phyloP scores from a whole-genome alignment of 2,329 filamentous ascomycete genomes.

The Fusarium neocosmosporiellum region DNA sequence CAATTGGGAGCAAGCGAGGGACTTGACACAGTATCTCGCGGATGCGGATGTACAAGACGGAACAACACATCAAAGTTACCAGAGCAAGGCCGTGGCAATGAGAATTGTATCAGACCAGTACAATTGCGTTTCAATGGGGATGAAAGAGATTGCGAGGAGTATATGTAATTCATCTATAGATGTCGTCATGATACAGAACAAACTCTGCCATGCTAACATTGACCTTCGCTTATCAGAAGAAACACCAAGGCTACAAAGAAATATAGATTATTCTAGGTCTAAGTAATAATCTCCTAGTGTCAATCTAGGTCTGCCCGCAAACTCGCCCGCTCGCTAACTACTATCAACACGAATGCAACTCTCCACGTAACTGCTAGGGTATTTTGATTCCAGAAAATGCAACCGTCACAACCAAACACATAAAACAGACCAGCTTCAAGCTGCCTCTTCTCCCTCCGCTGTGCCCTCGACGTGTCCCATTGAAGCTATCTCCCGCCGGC shows the following conservation, averaged over 20 bases:
- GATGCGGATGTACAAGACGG: conserved; percentile 9
- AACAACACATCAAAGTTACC: background rate
- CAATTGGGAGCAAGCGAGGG: conserved; percentile 2
- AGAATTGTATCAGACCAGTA: background rate
- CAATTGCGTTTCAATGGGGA: background rate
- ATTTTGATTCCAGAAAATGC: conserved; percentile 29
- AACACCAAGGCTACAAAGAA: background rate
- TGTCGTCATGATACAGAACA: background rate
- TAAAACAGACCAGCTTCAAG: conserved; percentile 20
- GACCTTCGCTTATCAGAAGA: background rate
- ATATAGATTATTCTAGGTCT: conserved; percentile 12
- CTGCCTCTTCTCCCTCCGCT: conserved; percentile 1
- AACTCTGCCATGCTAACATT: background rate
- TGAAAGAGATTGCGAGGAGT: background rate
- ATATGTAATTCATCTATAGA: background rate
- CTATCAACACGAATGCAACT: conserved; percentile 26
- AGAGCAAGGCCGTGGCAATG: conserved; percentile 2
- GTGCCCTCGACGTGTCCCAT: conserved; percentile 16
- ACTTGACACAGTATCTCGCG: conserved; percentile 34
- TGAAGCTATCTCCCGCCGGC: background rate
- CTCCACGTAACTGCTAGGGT: conserved; percentile 34
- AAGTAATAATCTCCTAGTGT: conserved; percentile 21
- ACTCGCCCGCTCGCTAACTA: conserved; percentile 19
- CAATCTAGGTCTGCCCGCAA: conserved; percentile 19
- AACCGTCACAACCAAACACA: conserved; percentile 27